A percentile compares a stretch with the other conserved stretches of the same genome.
Evolutionary conservation across 2,329 filamentous ascomycete species (phyloP).

Genomic region (Aspergillus fijiensis): DNA sequence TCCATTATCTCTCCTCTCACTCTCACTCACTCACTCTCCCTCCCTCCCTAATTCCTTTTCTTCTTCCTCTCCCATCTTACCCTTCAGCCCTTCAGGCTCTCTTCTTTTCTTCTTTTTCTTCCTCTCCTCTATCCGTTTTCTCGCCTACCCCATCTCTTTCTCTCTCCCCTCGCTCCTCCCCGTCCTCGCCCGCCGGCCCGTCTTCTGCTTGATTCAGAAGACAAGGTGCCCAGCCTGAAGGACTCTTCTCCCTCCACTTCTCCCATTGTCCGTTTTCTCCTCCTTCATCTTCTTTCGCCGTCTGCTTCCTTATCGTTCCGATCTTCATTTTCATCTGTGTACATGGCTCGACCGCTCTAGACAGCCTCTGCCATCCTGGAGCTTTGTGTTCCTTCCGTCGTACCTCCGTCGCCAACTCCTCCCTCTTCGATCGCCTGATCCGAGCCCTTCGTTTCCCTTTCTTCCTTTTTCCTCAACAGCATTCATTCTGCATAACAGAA

Average conservation of each 20-base stretch:
- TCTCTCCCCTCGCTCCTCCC: slow-evolving; percentile 19
- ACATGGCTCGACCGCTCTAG: slow-evolving; percentile 35
- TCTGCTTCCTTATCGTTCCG: slow-evolving; percentile 4
- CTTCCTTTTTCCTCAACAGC: slow-evolving; percentile 22
- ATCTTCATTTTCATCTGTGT: slow-evolving; percentile 25
- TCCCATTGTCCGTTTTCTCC: slow-evolving; percentile 11
- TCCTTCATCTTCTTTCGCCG: slow-evolving; percentile 9
- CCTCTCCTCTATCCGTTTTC: slow-evolving; percentile 17
- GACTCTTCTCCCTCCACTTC: slow-evolving; percentile 27
- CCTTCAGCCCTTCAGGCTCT: slow-evolving; percentile 17
- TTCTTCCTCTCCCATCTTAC: slow-evolving; percentile 30
- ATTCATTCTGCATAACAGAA: slow-evolving; percentile 24
- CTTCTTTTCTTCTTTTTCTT: slow-evolving; percentile 18
- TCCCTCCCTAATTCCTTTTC: slow-evolving; percentile 24
- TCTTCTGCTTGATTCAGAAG: slow-evolving; percentile 31
- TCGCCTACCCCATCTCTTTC: slow-evolving; percentile 21
- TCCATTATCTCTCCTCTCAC: slow-evolving; percentile 30
- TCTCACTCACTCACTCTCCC: slow-evolving; percentile 24
- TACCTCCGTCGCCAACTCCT: slow-evolving; percentile 29
- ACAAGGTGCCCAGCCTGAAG: slow-evolving; percentile 24
- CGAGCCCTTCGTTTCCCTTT: slow-evolving; percentile 30
- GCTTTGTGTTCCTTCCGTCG: slow-evolving; percentile 29
- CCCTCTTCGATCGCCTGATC: slow-evolving; percentile 26
- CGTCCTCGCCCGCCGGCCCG: slow-evolving; percentile 23
- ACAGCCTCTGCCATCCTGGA: slow-evolving; percentile 27